These are phyloP conservation scores for Rhizomucor miehei DNA, from an alignment of 371 early-diverging fungal species.

Conservation along the genomic window DNA sequence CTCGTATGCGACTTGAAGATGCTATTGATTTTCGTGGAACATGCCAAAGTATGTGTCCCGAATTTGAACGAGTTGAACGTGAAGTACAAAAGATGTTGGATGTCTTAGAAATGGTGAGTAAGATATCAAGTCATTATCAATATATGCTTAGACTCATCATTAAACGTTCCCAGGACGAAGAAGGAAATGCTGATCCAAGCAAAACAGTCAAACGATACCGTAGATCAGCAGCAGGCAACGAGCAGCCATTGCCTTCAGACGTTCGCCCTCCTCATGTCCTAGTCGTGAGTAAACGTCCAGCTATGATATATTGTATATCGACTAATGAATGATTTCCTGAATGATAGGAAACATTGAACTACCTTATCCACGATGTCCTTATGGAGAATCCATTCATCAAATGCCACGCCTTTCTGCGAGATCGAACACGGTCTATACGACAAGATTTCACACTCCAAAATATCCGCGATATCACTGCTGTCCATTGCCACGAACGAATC, in stretches of 20 bases:
- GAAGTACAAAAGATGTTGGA: conserved; percentile 74
- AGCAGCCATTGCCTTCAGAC: conserved; percentile 86
- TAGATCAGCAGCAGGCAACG: conserved; percentile 87
- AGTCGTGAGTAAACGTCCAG: conserved; percentile 39
- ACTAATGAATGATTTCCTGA: too few relatives aligned
- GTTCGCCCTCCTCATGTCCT: conserved; percentile 81
- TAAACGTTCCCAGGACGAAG: conserved; percentile 42
- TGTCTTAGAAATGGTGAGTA: conserved; percentile 65
- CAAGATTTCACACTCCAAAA: conserved; percentile 90
- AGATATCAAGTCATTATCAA: neutral
- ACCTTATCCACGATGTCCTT: conserved; percentile 68
- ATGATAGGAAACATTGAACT: conserved; percentile 68
- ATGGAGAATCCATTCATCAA: conserved; percentile 50
- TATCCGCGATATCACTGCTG: conserved; percentile 62
- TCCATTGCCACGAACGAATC: conserved; percentile 78
- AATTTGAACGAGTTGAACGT: conserved; percentile 86
- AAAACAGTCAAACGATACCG: conserved; percentile 82
- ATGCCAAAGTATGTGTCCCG: conserved; percentile 88
- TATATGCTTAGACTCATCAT: neutral
- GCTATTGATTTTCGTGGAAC: conserved; percentile 77
- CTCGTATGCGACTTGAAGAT: conserved; percentile 53
- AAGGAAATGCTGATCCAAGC: conserved; percentile 55
- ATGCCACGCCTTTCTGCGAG: conserved; percentile 85
- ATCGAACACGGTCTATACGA: conserved; percentile 85
- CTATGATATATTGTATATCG: neutral